A percentile compares a stretch with the other conserved stretches of the same genome.
Evolutionary conservation across 495 filamentous ascomycete species (phyloP).

Genomic region (Bacidia gigantensis): DNA sequence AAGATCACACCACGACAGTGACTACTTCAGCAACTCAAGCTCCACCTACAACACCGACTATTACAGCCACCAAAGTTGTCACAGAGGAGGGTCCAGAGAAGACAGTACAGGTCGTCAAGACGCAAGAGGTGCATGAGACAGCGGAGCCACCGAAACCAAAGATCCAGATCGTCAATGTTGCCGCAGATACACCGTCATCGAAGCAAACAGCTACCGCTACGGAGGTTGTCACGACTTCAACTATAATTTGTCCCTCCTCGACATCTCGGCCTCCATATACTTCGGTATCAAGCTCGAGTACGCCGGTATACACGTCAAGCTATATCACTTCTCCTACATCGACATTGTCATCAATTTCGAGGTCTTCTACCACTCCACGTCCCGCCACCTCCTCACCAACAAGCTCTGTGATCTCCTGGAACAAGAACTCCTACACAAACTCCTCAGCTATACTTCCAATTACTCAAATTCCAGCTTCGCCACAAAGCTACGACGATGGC

Average conservation of each 20-base stretch:
- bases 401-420: too few species aligned
- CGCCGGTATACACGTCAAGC: too few species aligned
- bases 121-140: neutral
- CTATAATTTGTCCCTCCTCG: conserved; percentile 21
- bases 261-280: conserved; percentile 34
- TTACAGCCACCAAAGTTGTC: conserved; percentile 12
- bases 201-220: neutral
- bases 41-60: conserved; percentile 13
- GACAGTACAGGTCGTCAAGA: conserved; percentile 8
- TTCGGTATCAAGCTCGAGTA: conserved; percentile 20
- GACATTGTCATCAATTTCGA: neutral
- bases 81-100: conserved; percentile 4
- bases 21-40: conserved; percentile 17
- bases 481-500: conserved; percentile 14
- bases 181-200: neutral
- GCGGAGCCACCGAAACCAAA: neutral
- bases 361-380: neutral
- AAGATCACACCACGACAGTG: conserved; percentile 16
- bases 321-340: neutral
- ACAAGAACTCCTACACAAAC: too few species aligned
- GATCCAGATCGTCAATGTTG: conserved; percentile 6
- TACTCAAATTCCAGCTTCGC: neutral
- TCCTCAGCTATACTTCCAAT: neutral
- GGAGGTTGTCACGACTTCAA: conserved; percentile 2
- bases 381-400: neutral